Evolutionary conservation across 306 rosid species (phyloP).

Genomic region (Senna siamea): DNA sequence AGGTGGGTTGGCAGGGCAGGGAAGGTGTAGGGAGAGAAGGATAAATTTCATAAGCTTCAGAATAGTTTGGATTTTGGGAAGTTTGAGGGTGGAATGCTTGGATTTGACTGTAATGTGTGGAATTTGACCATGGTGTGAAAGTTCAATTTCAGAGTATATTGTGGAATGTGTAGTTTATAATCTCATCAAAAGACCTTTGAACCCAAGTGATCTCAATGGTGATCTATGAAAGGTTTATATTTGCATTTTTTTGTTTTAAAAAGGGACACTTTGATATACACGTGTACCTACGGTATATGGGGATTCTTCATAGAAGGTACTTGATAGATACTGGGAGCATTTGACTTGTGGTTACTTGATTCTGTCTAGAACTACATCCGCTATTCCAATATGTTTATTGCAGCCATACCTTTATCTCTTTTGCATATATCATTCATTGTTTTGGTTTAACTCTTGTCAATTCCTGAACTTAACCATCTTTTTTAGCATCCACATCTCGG

Average conservation of each 20-base stretch:
- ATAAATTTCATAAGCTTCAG: background rate
- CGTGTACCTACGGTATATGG: background rate
- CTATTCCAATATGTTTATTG: background rate
- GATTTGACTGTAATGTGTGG: background rate
- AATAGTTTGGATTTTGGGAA: background rate
- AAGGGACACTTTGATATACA: background rate
- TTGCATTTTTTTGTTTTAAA: background rate
- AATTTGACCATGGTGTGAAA: background rate
- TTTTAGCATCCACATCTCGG: too few relatives aligned
- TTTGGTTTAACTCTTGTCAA: too few relatives aligned
- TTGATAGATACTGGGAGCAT: background rate
- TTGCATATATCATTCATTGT: background rate
- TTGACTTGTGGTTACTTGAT: background rate
- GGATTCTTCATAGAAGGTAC: background rate
- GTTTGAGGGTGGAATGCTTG: background rate
- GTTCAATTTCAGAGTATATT: background rate
- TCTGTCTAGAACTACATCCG: background rate
- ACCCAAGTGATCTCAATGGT: background rate
- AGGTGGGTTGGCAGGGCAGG: background rate
- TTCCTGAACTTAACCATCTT: too few relatives aligned
- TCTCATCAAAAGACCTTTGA: background rate
- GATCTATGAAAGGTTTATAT: background rate
- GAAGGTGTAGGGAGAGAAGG: background rate
- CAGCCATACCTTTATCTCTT: background rate
- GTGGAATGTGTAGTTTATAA: background rate